Evolutionary conservation across 1,139 yeast species (phyloP), one percentile per base, ranked within the genome.

Genomic region (Diutina ranongensis): DNA sequence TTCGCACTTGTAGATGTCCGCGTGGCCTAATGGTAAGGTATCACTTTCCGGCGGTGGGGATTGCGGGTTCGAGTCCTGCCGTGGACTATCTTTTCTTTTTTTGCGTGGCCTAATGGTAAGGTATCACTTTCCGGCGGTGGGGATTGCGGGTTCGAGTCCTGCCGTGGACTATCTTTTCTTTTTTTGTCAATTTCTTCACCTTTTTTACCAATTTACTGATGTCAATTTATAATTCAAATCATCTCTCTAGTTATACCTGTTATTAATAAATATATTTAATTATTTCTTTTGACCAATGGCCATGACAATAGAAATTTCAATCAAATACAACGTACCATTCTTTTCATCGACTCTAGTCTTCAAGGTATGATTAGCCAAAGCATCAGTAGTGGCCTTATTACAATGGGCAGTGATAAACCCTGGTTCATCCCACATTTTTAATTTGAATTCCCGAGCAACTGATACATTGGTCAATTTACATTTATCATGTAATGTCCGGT

Each of bases 31-130:
- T 35, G 40, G 40, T 35, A 35, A 35, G 40, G 40, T 35, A 35
- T 35, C 40, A 35, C 40, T 35, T 35, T 35, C 40, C 40, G 40
- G 40, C 40, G 40, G 40, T 35, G 40, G 40, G 40, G 40, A 35
- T 35, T 35, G 40, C 40, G 40, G 40, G 40, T 35, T 35, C 40
- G 40, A 35, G 40, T 35, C 40, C 40, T 35, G 40, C 40, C 40
- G 40, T 35, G 40, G 40, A 35, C 40, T 35, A 13, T 21, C 8
- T 28, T 35, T 35, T 35, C 21, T 35, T 10, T 34, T n/a, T 15
- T n/a, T 3, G 10, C 4, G n/a, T n/a, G n/a, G n/a, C n/a, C n/a
- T n/a, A n/a, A n/a, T n/a, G n/a, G n/a, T n/a, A n/a, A n/a, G n/a
- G n/a, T n/a, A n/a, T n/a, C n/a, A n/a, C n/a, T n/a, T n/a, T n/a